phyloP scores from a whole-genome alignment of 2,329 filamentous ascomycete genomes.

The Colletotrichum eleusines region DNA sequence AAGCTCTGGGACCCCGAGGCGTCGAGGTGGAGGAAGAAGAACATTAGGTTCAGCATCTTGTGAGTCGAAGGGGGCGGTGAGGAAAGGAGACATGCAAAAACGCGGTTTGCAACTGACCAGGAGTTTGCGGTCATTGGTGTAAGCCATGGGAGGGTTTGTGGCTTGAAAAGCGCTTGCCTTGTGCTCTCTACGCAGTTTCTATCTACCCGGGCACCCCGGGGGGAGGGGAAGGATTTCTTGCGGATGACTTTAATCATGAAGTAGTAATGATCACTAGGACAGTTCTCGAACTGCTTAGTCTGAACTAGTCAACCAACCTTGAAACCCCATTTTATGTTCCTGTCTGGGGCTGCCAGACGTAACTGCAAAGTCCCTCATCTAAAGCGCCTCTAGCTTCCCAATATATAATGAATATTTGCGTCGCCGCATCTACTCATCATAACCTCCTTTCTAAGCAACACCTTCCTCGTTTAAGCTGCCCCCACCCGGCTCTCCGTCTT shows the following conservation, averaged over 20 bases:
- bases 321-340: background rate
- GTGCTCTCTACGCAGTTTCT: background rate
- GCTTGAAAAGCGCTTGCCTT: background rate
- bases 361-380: background rate
- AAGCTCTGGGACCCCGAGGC: conserved; percentile 1
- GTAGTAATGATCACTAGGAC: background rate
- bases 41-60: background rate
- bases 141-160: too few relatives aligned
- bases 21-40: background rate
- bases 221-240: background rate
- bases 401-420: background rate
- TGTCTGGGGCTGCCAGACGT: background rate
- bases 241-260: background rate
- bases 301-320: background rate
- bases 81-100: background rate
- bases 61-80: background rate
- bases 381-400: background rate
- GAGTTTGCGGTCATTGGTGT: too few relatives aligned
- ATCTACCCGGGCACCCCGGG: too few relatives aligned
- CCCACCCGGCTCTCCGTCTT: background rate
- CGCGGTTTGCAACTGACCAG: background rate
- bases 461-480: background rate
- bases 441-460: background rate
- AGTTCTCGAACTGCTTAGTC: background rate
- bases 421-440: background rate